Evolutionary conservation across 1,284 basidiomycete genomes (phyloP), one percentile per base, ranked within the genome.

Genomic region (Sporisorium scitamineum): DNA sequence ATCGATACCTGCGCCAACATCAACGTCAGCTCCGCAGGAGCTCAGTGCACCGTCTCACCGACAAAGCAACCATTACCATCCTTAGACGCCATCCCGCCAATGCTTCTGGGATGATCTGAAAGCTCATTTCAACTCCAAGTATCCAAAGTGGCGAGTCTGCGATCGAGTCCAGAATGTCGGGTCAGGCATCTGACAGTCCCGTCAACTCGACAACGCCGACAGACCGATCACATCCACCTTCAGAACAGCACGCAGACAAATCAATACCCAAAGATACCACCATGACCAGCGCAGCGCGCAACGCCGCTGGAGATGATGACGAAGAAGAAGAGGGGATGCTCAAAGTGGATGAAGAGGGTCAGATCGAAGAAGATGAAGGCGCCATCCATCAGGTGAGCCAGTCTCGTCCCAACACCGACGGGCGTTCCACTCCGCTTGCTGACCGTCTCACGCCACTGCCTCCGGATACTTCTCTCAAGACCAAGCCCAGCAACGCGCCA

Each of bases 251-350:
- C 13, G 13, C 32, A 10, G 55, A 26, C 26, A 61, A 34, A 34
- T 34, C 48, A 51, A 44, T 54, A 54, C 9, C 39, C 7, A 47
- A 42, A 14, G 54, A 32, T 22, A 29, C 16, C 54, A 68, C 5
- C 45, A 61, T 57, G 55, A 31, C 48, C 18, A 27, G 55, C 20
- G 18, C 48, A 45, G 37, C 26, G 24, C 26, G 53, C 22, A 27
- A 55, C 14, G 14, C 37, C 2, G 29, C 16, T n/a, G 64, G 41
- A 24, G 61, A 73, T 11, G 74, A 77, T 13, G 70, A 77, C 16
- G 72, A 75, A 34, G 74, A 77, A 32, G 74, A 77, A 45, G 74
- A 77, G 52, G 74, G 74, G 8, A 77, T 77, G 70, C 65, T 77
- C 54, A 69, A 67, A 29, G 56, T 70, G 1, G 70, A 70, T 14